phyloP scores from a whole-genome alignment of 345 rosid species.

The Eutrema japonicum region DNA sequence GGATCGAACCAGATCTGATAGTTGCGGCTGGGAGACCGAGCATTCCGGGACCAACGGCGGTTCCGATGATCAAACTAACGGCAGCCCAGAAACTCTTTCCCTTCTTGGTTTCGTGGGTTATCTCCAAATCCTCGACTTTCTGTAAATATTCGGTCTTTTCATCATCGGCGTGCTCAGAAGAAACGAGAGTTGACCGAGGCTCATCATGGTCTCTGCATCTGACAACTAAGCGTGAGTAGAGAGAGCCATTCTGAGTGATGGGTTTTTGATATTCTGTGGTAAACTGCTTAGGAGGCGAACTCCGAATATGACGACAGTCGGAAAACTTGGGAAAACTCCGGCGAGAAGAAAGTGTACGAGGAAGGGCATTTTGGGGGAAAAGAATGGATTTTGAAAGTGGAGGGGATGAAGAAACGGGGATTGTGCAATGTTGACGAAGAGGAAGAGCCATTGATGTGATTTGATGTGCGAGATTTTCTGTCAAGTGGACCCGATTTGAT shows the following conservation, averaged over 20 bases:
- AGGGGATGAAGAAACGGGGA: conserved; percentile 26
- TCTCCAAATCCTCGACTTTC: conserved; percentile 23
- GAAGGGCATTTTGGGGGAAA: conserved; percentile 27
- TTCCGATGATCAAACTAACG: conserved; percentile 84
- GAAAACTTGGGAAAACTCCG: conserved; percentile 25
- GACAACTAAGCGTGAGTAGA: conserved; percentile 25
- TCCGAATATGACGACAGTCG: neutral
- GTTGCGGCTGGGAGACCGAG: conserved; percentile 87
- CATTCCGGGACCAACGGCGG: conserved; percentile 96
- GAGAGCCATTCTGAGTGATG: conserved; percentile 7
- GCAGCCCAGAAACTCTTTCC: conserved; percentile 91
- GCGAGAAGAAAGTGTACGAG: conserved; percentile 9
- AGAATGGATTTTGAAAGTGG: conserved; percentile 18
- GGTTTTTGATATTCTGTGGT: neutral
- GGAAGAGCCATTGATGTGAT: conserved; percentile 42
- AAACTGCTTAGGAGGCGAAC: conserved; percentile 7
- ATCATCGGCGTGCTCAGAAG: conserved; percentile 18
- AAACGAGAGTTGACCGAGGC: conserved; percentile 20
- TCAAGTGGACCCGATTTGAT: conserved; percentile 32
- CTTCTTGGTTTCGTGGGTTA: conserved; percentile 24
- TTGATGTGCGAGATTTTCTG: conserved; percentile 37
- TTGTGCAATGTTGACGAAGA: conserved; percentile 27
- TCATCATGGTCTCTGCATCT: conserved; percentile 40
- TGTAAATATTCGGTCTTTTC: conserved; percentile 36
- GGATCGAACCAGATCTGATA: conserved; percentile 73